Conservation (phyloP, 2,329 filamentous ascomycete genomes). For the Monosporascus sp. region DNA sequence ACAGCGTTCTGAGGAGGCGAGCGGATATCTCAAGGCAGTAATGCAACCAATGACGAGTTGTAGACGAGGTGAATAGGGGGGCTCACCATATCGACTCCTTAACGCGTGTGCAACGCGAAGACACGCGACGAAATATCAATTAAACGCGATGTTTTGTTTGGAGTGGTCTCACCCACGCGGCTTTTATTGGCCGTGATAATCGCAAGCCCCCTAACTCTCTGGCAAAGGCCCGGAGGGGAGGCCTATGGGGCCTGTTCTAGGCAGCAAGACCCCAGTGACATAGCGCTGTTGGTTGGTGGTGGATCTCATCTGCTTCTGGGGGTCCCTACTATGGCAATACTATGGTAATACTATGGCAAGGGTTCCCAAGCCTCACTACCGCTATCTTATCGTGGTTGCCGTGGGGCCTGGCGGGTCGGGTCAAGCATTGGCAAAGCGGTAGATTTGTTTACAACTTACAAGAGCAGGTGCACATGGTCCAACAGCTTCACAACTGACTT, state of each 20-base stretch:
- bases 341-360: no score
- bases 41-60: not conserved
- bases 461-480: not conserved
- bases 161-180: constrained; percentile 5
- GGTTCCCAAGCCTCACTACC: no score
- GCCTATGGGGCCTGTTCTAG: no score
- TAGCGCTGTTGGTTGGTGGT: no score
- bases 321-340: no score
- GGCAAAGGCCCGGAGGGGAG: not conserved
- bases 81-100: not conserved
- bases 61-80: not conserved
- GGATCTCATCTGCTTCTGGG: no score
- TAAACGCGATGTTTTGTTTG: constrained; percentile 12
- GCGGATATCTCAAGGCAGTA: no score
- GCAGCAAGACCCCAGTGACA: no score
- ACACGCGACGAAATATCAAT: not conserved
- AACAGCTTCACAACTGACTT: not conserved
- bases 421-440: constrained; percentile 9
- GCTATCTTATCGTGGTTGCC: constrained; percentile 22
- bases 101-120: not conserved
- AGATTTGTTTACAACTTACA: constrained; percentile 21
- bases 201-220: no score
- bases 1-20: no score
- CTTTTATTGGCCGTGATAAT: not conserved
- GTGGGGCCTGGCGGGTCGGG: constrained; percentile 14